phyloP scores from a whole-genome alignment of 495 filamentous ascomycete genomes.

The Aspergillus steynii region DNA sequence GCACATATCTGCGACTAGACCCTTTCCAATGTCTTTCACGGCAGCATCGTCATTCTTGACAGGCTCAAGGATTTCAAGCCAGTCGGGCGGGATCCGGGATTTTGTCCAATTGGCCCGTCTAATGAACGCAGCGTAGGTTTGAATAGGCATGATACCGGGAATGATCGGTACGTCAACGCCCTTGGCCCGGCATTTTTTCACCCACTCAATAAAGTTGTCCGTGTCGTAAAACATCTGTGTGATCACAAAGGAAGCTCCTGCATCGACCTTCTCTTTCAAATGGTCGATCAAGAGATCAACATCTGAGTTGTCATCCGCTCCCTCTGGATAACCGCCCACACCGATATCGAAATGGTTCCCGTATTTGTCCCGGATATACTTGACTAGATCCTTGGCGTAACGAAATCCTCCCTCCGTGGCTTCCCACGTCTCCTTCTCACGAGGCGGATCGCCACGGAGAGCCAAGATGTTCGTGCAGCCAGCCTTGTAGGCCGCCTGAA shows the following conservation, averaged over 20 bases:
- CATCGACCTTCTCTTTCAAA: constrained; percentile 96
- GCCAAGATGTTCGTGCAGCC: constrained; percentile 98
- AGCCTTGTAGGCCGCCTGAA: constrained; percentile 86
- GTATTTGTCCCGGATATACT: constrained; percentile 86
- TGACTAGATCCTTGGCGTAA: constrained; percentile 92
- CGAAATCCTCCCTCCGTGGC: constrained; percentile 81
- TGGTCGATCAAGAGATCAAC: constrained; percentile 84
- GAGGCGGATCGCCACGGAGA: constrained; percentile 88
- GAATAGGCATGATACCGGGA: constrained; percentile 98
- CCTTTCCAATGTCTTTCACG: constrained; percentile 87
- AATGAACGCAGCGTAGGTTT: constrained; percentile 89
- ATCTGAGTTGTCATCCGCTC: constrained; percentile 88
- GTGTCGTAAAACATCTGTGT: constrained; percentile 99
- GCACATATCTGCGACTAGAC: constrained; percentile 90
- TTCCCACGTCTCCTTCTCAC: constrained; percentile 93
- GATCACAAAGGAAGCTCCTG: constrained; percentile 88
- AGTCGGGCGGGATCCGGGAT: constrained; percentile 74
- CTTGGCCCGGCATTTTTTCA: constrained; percentile 74
- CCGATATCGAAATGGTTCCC: constrained; percentile 97
- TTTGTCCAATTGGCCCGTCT: constrained; percentile 88
- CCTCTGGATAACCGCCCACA: constrained; percentile 96
- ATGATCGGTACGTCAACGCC: constrained; percentile 91
- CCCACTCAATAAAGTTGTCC: constrained; percentile 92
- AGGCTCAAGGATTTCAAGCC: constrained; percentile 81
- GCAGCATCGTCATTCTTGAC: constrained; percentile 96